Conservation (phyloP, 148 eudicot genomes). For the Persicaria maculosa region DNA sequence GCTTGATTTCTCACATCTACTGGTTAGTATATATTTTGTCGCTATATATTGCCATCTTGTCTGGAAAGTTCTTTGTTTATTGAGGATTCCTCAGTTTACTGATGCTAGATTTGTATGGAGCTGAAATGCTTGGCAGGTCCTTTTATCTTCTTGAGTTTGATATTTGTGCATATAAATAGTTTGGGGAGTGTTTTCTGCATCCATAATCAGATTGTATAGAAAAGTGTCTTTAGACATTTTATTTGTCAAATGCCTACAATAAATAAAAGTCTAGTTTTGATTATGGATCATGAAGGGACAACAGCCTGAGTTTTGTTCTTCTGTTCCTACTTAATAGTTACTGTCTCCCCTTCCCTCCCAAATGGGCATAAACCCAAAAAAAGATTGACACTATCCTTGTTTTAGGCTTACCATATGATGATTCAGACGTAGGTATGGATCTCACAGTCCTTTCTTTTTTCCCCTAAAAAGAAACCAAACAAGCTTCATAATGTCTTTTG, state of each 20-base stretch:
- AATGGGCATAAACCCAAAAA: background rate
- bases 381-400: background rate
- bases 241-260: background rate
- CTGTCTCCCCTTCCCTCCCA: background rate
- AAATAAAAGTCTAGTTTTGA: background rate
- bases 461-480: background rate
- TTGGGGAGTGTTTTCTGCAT: background rate
- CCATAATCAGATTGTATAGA: background rate
- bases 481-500: background rate
- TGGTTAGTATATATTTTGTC: slow-evolving; percentile 47
- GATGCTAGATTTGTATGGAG: background rate
- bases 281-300: background rate
- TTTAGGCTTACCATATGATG: background rate
- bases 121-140: background rate
- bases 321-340: background rate
- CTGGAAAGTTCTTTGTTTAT: background rate
- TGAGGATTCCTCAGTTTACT: background rate
- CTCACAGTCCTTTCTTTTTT: background rate
- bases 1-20: slow-evolving; percentile 96
- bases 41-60: background rate
- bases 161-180: background rate
- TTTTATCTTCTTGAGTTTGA: background rate
- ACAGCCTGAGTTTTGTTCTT: background rate
- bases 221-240: background rate
- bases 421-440: background rate